A percentile compares a stretch with the other conserved stretches of the same genome.
These are phyloP conservation scores for Chlamydomonas incerta DNA, from an alignment of 139 green algal species.

Conservation along the genomic window DNA sequence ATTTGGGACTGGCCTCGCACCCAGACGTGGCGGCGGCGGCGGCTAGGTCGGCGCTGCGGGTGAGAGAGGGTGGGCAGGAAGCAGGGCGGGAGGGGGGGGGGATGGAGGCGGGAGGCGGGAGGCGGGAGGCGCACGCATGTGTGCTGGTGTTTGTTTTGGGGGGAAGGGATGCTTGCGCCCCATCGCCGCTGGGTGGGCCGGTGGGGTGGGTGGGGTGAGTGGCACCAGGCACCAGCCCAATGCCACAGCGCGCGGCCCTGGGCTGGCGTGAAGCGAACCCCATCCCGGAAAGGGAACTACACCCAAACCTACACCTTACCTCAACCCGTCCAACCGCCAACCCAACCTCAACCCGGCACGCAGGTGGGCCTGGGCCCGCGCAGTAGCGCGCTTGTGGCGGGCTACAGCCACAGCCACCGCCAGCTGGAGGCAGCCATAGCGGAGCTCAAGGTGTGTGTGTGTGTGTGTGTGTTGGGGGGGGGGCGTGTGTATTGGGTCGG, in stretches of 20 bases:
- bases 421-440: constrained; percentile 89
- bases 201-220: no score
- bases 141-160: no score
- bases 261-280: no score
- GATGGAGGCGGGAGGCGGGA: background rate
- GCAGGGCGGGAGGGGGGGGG: no score
- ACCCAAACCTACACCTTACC: no score
- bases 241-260: no score
- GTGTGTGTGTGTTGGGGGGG: constrained; percentile 29
- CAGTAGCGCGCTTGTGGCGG: constrained; percentile 83
- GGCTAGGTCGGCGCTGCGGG: constrained; percentile 53
- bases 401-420: constrained; percentile 85
- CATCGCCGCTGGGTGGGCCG: no score
- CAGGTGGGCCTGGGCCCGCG: constrained; percentile 76
- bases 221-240: no score
- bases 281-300: no score
- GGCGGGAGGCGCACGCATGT: no score
- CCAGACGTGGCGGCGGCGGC: constrained; percentile 75
- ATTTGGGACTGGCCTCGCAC: constrained; percentile 92
- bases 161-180: no score
- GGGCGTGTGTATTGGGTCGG: background rate
- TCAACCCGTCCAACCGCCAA: background rate
- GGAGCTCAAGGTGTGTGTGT: constrained; percentile 69
- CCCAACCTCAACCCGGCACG: background rate
- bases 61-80: background rate